A percentile compares a stretch with the other conserved stretches of the same genome.
Conservation (phyloP, 2,329 filamentous ascomycete species). For the Nakataea oryzae region DNA sequence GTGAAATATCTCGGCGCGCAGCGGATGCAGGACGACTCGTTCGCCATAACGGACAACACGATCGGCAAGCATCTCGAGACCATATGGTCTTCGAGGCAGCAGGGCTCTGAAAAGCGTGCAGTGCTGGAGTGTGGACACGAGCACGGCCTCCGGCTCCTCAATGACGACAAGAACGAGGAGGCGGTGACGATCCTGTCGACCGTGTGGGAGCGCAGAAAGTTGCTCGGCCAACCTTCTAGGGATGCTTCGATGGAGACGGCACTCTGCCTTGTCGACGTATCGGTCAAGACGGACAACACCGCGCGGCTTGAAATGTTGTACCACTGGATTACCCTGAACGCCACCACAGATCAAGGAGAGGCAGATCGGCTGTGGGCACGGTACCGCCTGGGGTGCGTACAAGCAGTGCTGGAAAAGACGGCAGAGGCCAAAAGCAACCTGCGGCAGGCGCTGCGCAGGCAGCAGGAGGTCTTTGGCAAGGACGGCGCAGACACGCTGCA, state of each 20-base stretch:
- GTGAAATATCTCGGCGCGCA: conserved; percentile 1
- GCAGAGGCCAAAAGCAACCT: conserved; percentile 3
- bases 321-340: conserved; percentile 5
- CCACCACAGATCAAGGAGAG: not conserved
- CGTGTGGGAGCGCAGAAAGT: conserved; percentile 5
- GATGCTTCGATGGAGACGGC: conserved; percentile 3
- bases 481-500: conserved; percentile 5
- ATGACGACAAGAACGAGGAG: conserved; percentile 1
- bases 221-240: not conserved
- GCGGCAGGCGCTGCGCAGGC: not conserved
- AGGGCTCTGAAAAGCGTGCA: not conserved
- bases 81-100: conserved; percentile 1
- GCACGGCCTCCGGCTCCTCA: conserved; percentile 3
- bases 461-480: not conserved
- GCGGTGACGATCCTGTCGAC: conserved; percentile 1
- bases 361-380: conserved; percentile 3
- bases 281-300: conserved; percentile 3
- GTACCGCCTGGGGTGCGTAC: conserved; percentile 5
- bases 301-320: conserved; percentile 2
- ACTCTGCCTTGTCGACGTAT: conserved; percentile 1
- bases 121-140: conserved; percentile 5
- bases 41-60: conserved; percentile 1
- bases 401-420: conserved; percentile 3
- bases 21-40: conserved; percentile 1
- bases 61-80: conserved; percentile 3